Evolutionary conservation across 2,329 filamentous ascomycete species (phyloP).

Genomic region (Venturia pyrina): DNA sequence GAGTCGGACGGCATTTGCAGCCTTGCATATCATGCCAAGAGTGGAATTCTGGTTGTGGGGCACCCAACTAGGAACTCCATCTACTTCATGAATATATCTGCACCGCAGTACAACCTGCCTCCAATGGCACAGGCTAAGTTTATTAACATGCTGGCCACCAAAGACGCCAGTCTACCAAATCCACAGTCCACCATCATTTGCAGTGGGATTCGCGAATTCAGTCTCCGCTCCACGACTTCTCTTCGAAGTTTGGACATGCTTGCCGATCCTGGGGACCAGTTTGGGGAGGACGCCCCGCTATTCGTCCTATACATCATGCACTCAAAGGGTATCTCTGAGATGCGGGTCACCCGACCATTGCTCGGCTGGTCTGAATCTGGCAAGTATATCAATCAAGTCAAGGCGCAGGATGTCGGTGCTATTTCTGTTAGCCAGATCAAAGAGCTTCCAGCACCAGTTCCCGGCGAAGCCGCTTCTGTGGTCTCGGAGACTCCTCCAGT

Average conservation of each 20-base stretch:
- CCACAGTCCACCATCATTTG: slow-evolving; percentile 95
- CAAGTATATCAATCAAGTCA: slow-evolving; percentile 70
- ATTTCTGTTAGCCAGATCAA: slow-evolving; percentile 63
- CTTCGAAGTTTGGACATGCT: slow-evolving; percentile 87
- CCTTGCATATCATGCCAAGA: slow-evolving; percentile 83
- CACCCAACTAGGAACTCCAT: slow-evolving; percentile 96
- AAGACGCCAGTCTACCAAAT: slow-evolving; percentile 51
- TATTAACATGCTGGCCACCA: slow-evolving; percentile 64
- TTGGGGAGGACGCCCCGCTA: slow-evolving; percentile 50
- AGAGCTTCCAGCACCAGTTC: slow-evolving; percentile 9
- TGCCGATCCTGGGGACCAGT: slow-evolving; percentile 46
- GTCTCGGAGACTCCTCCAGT: slow-evolving; percentile 5
- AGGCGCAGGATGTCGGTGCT: slow-evolving; percentile 63
- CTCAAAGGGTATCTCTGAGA: slow-evolving; percentile 67
- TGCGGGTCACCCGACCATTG: slow-evolving; percentile 15
- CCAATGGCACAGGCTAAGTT: slow-evolving; percentile 81
- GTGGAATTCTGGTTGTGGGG: slow-evolving; percentile 87
- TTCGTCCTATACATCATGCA: slow-evolving; percentile 98
- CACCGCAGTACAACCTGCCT: slow-evolving; percentile 77
- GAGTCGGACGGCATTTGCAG: slow-evolving; percentile 98
- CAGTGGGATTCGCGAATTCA: slow-evolving; percentile 92
- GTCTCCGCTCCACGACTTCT: slow-evolving; percentile 74
- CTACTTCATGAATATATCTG: slow-evolving; percentile 92
- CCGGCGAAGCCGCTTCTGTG: slow-evolving; percentile 6
- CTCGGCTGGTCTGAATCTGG: slow-evolving; percentile 87